Percentiles rank a stretch among this genome's conserved stretches.
phyloP scores from a whole-genome alignment of 208 protist species.

The Balamuthia mandrillaris region DNA sequence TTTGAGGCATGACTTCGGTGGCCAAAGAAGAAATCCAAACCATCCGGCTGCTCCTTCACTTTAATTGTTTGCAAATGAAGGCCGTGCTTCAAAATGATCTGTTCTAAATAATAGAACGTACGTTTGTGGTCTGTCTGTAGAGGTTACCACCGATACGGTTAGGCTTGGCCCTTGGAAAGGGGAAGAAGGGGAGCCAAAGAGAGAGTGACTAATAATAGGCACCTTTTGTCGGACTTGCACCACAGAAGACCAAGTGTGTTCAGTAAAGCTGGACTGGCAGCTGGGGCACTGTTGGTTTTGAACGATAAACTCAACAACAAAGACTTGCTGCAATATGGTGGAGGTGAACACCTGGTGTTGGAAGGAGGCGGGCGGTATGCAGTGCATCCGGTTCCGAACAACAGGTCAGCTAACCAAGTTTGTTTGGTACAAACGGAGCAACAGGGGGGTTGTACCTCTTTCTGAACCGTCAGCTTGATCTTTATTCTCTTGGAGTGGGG shows the following conservation, averaged over 20 bases:
- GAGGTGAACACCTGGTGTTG: slow-evolving; percentile 38
- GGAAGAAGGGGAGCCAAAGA: not conserved
- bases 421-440: no score
- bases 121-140: slow-evolving; percentile 88
- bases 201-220: not conserved
- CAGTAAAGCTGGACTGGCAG: slow-evolving; percentile 92
- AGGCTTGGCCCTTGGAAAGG: not conserved
- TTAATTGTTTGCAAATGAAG: slow-evolving; percentile 90
- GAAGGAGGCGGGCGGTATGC: not conserved
- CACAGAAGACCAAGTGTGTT: slow-evolving; percentile 95
- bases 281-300: slow-evolving; percentile 91
- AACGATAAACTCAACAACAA: slow-evolving; percentile 95
- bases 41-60: slow-evolving; percentile 90
- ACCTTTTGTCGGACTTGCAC: slow-evolving; percentile 98
- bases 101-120: slow-evolving; percentile 97
- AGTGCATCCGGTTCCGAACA: not conserved
- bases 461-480: slow-evolving; percentile 97
- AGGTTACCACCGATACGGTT: no score
- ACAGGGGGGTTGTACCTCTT: slow-evolving; percentile 74
- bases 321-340: slow-evolving; percentile 94
- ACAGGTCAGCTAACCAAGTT: slow-evolving; percentile 15
- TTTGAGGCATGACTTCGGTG: slow-evolving; percentile 90
- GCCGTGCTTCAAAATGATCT: slow-evolving; percentile 96
- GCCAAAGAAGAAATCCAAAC: slow-evolving; percentile 98
- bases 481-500: slow-evolving; percentile 97